Evolutionary conservation across 1,284 basidiomycete species (phyloP), one percentile per base, ranked within the genome.

Genomic region (Microstroma glucosiphilum): DNA sequence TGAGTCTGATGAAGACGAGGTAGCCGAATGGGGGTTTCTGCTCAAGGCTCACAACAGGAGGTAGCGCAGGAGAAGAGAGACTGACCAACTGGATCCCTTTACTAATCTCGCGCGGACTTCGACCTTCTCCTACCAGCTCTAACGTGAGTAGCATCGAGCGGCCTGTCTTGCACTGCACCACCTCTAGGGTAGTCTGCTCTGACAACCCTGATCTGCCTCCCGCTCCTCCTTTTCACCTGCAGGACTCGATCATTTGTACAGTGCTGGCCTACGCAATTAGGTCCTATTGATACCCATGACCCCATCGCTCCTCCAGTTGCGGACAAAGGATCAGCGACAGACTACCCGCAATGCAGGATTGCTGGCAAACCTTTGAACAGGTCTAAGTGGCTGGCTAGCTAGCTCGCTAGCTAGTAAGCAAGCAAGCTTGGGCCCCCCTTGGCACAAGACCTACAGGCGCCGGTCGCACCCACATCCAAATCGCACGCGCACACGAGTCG

Each of bases 201-300:
- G n/a, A n/a, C n/a, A 15, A 19, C 9, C 25, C 17, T 15, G 2
- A 11, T n/a, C 17, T 19, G 51, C 55, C 12, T 23, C 17, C 55
- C 26, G 2, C 55, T 9, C 21, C 6, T 25, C 58, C 15, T 42
- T 49, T 30, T 6, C 19, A 6, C 41, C 37, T 23, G n/a, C 61
- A 71, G 70, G 70, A 69, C 40, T 62, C 68, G 30, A 59, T 71
- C 19, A 69, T 71, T 40, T 71, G 70, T 53, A 69, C 66, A 12
- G 68, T 71, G 7, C 43, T 67, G 17, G 69, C 68, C 40, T 69
- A 69, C 59, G 70, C 70, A 8, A 67, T 71, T 19, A 64, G 65
- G 23, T 63, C 68, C 30, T 71, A 54, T 23, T 26, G 25, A 53
- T 59, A 17, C 62, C 30, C 30, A 37, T 37, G 9, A 3, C 30